Evolutionary conservation across 352 stramenopile species (phyloP).

Genomic region (Pythium dissimile): DNA sequence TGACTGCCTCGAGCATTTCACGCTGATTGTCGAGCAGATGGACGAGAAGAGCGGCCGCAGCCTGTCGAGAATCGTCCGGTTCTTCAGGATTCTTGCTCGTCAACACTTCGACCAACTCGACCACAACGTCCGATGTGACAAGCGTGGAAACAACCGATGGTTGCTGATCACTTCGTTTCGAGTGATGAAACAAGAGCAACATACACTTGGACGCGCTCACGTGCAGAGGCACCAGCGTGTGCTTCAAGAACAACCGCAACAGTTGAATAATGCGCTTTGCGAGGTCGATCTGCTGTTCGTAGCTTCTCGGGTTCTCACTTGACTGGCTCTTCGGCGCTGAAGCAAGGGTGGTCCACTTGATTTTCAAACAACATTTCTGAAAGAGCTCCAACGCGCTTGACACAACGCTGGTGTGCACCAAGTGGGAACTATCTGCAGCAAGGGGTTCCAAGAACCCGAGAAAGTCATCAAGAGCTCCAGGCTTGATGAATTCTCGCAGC

Average conservation of each 20-base stretch:
- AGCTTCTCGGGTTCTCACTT: not conserved
- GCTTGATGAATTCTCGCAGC: conserved; percentile 46
- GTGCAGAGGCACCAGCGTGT: conserved; percentile 55
- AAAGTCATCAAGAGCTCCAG: conserved; percentile 40
- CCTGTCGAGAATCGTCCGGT: conserved; percentile 64
- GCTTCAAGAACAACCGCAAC: conserved; percentile 42
- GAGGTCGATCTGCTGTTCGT: conserved; percentile 19
- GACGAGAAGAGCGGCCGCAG: conserved; percentile 57
- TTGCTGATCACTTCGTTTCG: conserved; percentile 25
- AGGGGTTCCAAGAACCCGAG: conserved; percentile 51
- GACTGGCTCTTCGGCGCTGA: too few relatives aligned
- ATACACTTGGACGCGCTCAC: conserved; percentile 72
- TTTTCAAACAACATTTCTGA: conserved; percentile 67
- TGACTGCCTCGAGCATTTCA: conserved; percentile 50
- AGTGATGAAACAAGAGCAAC: conserved; percentile 51
- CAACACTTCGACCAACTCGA: conserved; percentile 52
- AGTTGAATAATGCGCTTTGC: conserved; percentile 42
- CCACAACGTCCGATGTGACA: conserved; percentile 43
- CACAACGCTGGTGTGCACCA: conserved; percentile 62
- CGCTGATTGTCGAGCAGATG: conserved; percentile 62
- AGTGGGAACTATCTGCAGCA: conserved; percentile 22
- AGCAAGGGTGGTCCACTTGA: conserved; percentile 49
- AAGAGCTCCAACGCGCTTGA: conserved; percentile 61
- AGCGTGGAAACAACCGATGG: conserved; percentile 31
- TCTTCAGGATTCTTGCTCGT: conserved; percentile 46